Conservation (phyloP, 2,329 filamentous ascomycete species). For the Grosmannia huntii region DNA sequence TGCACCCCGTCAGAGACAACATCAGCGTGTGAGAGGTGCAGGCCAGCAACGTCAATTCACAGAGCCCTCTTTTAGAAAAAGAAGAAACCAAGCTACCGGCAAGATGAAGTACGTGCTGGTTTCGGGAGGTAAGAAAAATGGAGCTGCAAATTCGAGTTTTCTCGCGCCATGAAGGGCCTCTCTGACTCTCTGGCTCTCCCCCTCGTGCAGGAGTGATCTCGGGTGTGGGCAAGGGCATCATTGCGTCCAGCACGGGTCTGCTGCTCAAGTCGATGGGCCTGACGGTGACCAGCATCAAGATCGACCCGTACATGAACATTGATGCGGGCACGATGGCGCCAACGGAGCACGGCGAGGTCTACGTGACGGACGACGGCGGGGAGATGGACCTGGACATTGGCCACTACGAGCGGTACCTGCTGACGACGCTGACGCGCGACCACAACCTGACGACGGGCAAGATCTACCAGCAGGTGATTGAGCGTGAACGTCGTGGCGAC, state of each 20-base stretch:
- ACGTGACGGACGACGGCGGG: constrained; percentile 74
- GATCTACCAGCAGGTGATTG: constrained; percentile 81
- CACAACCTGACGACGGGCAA: constrained; percentile 98
- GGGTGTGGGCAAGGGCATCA: constrained; percentile 16
- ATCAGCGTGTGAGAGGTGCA: background rate
- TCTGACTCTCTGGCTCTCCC: background rate
- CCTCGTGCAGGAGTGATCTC: constrained; percentile 12
- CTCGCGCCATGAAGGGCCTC: background rate
- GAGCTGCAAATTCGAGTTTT: background rate
- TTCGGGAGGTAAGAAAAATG: constrained; percentile 11
- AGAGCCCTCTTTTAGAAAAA: background rate
- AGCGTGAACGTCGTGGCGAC: constrained; percentile 51
- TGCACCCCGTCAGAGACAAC: background rate
- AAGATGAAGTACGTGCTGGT: constrained; percentile 16
- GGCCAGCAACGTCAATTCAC: background rate
- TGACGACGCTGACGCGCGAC: constrained; percentile 67
- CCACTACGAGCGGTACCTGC: constrained; percentile 57
- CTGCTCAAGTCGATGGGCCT: constrained; percentile 70
- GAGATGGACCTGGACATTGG: constrained; percentile 47
- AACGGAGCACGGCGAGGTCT: constrained; percentile 66
- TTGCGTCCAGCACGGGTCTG: constrained; percentile 32
- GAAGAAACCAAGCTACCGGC: constrained; percentile 1
- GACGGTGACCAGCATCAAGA: constrained; percentile 47
- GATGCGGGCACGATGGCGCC: constrained; percentile 24
- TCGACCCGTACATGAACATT: constrained; percentile 36